Evolutionary conservation across 2,329 filamentous ascomycete species (phyloP).

Genomic region (Ascomycota sp.): DNA sequence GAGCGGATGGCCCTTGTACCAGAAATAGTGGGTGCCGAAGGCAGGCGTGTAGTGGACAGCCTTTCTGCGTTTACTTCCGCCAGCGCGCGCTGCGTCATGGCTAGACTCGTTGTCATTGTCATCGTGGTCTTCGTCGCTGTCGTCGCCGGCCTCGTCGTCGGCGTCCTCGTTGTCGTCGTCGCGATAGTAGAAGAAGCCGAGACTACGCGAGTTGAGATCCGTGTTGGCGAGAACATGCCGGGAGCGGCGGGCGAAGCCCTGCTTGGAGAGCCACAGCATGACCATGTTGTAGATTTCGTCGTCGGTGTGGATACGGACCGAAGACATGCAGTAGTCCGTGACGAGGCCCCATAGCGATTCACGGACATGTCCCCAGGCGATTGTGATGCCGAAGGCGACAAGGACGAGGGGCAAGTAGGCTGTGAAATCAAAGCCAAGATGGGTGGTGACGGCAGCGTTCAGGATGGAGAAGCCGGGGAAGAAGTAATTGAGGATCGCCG

Average conservation of each 20-base stretch:
- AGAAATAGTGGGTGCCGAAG: slow-evolving; percentile 45
- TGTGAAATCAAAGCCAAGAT: slow-evolving; percentile 38
- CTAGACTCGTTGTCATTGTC: slow-evolving; percentile 10
- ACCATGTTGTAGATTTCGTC: slow-evolving; percentile 54
- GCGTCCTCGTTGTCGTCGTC: slow-evolving; percentile 17
- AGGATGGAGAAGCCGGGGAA: slow-evolving; percentile 42
- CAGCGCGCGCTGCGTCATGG: background rate
- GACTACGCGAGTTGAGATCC: slow-evolving; percentile 29
- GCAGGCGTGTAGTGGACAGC: slow-evolving; percentile 40
- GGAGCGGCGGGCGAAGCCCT: slow-evolving; percentile 35
- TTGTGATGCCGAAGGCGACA: slow-evolving; percentile 23
- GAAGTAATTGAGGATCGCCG: slow-evolving; percentile 33
- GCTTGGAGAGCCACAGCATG: slow-evolving; percentile 45
- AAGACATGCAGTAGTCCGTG: slow-evolving; percentile 36
- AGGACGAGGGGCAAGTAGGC: slow-evolving; percentile 37
- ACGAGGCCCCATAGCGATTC: slow-evolving; percentile 24
- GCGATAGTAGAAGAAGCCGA: slow-evolving; percentile 24
- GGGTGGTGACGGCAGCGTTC: slow-evolving; percentile 27
- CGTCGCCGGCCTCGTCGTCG: slow-evolving; percentile 18
- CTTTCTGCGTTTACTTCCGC: slow-evolving; percentile 19
- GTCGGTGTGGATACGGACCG: slow-evolving; percentile 41
- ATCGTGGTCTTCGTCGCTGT: slow-evolving; percentile 1
- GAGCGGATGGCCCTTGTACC: slow-evolving; percentile 36
- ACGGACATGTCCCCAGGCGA: slow-evolving; percentile 30
- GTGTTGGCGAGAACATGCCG: slow-evolving; percentile 44